phyloP scores from a whole-genome alignment of 148 eudicot species.

The Chenopodium berlandieri region DNA sequence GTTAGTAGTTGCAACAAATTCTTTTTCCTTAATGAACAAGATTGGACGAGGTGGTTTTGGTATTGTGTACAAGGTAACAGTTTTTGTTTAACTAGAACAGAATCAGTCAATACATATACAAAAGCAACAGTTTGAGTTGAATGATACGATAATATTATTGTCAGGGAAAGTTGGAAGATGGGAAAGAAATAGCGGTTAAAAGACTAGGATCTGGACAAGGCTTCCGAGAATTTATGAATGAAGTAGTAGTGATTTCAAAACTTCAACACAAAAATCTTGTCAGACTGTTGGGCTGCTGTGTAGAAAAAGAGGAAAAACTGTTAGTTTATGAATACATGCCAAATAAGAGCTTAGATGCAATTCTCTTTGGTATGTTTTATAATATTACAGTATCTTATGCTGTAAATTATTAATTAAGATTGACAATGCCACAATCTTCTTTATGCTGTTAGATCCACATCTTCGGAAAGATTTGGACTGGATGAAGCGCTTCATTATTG shows the following conservation, averaged over 20 bases:
- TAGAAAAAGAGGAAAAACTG: slow-evolving; percentile 36
- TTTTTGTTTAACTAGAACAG: too few relatives aligned
- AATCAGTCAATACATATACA: neutral
- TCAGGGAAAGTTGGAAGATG: slow-evolving; percentile 37
- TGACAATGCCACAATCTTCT: neutral
- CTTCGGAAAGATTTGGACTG: slow-evolving; percentile 16
- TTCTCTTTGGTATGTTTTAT: slow-evolving; percentile 36
- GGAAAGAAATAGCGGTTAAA: slow-evolving; percentile 42
- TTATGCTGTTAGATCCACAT: slow-evolving; percentile 9
- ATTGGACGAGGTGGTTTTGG: slow-evolving; percentile 56
- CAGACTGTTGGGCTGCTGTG: slow-evolving; percentile 37
- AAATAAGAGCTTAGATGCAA: slow-evolving; percentile 43
- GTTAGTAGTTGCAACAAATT: slow-evolving; percentile 33
- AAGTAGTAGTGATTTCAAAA: slow-evolving; percentile 41
- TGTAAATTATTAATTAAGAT: neutral
- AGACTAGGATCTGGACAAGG: slow-evolving; percentile 50
- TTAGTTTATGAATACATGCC: slow-evolving; percentile 45
- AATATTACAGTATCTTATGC: neutral
- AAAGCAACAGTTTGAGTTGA: neutral
- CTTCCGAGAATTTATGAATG: slow-evolving; percentile 46
- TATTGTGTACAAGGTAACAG: slow-evolving; percentile 39
- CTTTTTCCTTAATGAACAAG: slow-evolving; percentile 33
- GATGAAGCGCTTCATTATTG: slow-evolving; percentile 29
- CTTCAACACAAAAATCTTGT: slow-evolving; percentile 51
- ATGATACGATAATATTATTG: neutral